Evolutionary conservation across 148 eudicot species (phyloP), one percentile per base, ranked within the genome.

Genomic region (Chenopodium album): DNA sequence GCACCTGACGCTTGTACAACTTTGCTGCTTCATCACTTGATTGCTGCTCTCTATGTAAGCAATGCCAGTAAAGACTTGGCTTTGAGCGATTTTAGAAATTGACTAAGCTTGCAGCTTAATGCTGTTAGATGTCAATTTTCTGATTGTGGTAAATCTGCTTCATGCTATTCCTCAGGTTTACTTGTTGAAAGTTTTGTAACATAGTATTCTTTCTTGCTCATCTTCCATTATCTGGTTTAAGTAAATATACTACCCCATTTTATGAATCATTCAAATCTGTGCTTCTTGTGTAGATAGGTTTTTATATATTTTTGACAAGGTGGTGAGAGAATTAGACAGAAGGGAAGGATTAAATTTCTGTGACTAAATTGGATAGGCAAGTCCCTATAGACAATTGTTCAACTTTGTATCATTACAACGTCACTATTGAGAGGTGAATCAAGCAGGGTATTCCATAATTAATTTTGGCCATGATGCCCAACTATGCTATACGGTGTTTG

Each of bases 1-100:
- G 46, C 85, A 48, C 77, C 80, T 66, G 85, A 79, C 71, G 37
- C 59, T 26, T 9, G 59, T 62, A 48, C 32, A 1, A 46, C 9
- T 48, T 23, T 50, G 14, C 60, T 54, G 60, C 60, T 54, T 13
- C 17, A 12, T 54, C 5, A 17, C 60, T 13, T 17, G 4, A 17
- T 54, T 54, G 22, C 60, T 54, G 60, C 60, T 54, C 20, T 4
- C 16, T 12, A 48, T 10, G 52, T 54, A 12, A 13, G 60, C 22
- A 54, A 16, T 54, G 60, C 60, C 2, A 17, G 17, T 54, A 54
- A 54, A 3, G 20, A 3, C 16, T 54, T 54, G 20, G 17, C 4
- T 48, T 54, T 6, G 17, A 54, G 4, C 2, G 60, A 54, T 16
- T 54, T 16, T 17, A 13, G 60, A 54, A 14, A 54, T 54, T 54